phyloP scores from a whole-genome alignment of 2,329 filamentous ascomycete genomes.

The Paraphaeosphaeria sporulosa region DNA sequence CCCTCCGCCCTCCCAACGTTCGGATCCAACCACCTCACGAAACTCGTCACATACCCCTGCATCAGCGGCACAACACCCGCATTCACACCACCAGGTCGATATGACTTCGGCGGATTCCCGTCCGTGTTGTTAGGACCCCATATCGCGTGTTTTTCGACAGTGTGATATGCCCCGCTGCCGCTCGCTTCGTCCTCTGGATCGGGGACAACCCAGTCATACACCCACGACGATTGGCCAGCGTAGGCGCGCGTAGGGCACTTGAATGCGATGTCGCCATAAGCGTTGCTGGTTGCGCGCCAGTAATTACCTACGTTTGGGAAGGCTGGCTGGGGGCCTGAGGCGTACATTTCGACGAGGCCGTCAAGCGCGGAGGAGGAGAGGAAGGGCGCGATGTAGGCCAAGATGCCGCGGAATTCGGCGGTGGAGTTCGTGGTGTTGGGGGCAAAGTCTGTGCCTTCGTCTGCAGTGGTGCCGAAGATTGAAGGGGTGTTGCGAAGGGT shows the following conservation, averaged over 20 bases:
- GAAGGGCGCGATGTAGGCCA: slow-evolving; percentile 65
- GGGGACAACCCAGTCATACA: slow-evolving; percentile 74
- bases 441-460: slow-evolving; percentile 71
- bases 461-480: slow-evolving; percentile 64
- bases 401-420: slow-evolving; percentile 61
- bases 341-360: slow-evolving; percentile 64
- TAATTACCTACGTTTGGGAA: slow-evolving; percentile 62
- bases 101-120: slow-evolving; percentile 61
- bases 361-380: slow-evolving; percentile 61
- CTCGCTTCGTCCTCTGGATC: slow-evolving; percentile 61
- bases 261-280: slow-evolving; percentile 71
- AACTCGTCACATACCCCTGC: slow-evolving; percentile 78
- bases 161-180: slow-evolving; percentile 72
- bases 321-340: slow-evolving; percentile 52
- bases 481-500: slow-evolving; percentile 57
- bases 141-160: slow-evolving; percentile 70
- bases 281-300: slow-evolving; percentile 66
- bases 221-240: slow-evolving; percentile 62
- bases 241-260: slow-evolving; percentile 56
- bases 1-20: slow-evolving; percentile 61
- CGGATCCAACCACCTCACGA: slow-evolving; percentile 71
- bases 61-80: slow-evolving; percentile 65
- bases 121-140: slow-evolving; percentile 68
- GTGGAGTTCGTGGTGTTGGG: slow-evolving; percentile 58
- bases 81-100: slow-evolving; percentile 60